Base-by-base conservation (phyloP, 2,329 filamentous ascomycete genomes). In the Fusarium nurragi region DNA sequence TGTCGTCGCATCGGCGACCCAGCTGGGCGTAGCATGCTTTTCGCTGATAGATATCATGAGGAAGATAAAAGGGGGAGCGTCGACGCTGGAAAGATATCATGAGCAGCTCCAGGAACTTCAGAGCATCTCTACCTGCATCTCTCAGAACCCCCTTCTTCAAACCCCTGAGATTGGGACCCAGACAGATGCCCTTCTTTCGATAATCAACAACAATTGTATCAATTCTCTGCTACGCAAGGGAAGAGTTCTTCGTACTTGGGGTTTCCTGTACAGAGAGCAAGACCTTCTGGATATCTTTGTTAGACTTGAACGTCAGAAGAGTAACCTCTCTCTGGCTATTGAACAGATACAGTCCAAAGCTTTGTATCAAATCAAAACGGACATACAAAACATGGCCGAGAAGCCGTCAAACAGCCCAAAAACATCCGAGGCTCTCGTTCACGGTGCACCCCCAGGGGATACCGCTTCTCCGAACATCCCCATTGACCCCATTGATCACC, bases 291-390 rank as follows among this genome's bases (percentile, higher is more conserved):
- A 71, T 6, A 44, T 48, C 4, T 71, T 70, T 37, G 37, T 34
- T 0, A 52, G 13, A 3, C 54, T 71, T 1, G 68, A 71, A 10
- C 23, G 61, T 3, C 65, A 66, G 12, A 71, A 71, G 9, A 49
- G 60, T 5, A 67, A 40, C 1, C 59, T 71, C 0, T 67, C 50
- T 1, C n/a, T 71, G 0, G 23, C 52, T 0, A 71, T 71, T 0
- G 52, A 66, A 0, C 56, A 64, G 4, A 67, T 69, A 0, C 67
- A 82, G 10, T 79, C 74, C 5, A 84, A 79, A 81, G 76, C 83
- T 0, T 64, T 69, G 0, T 59, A 82, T 34, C 62, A 55, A 0
- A 69, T 68, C 0, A 62, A 64, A 4, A 19, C 6, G 0, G 58
- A 69, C 0, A 57, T 69, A 0, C 25, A 37, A 0, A 4, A 6